A percentile compares a stretch with the other conserved stretches of the same genome.
These are phyloP conservation scores for Tuber umbilicatum DNA, from an alignment of 495 filamentous ascomycete species.

Conservation along the genomic window DNA sequence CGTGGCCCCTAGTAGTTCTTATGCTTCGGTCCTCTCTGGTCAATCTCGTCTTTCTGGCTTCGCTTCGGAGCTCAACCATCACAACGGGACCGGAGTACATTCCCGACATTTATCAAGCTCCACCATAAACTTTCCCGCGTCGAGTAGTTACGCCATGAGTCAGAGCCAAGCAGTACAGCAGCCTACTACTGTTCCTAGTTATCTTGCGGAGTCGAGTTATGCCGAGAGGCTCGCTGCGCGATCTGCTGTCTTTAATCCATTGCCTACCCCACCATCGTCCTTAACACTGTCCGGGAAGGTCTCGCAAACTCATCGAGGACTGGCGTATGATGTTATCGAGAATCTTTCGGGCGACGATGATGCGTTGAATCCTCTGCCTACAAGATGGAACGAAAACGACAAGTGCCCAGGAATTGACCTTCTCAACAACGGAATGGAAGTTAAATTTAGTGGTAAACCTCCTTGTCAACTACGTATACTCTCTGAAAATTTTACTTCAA, in stretches of 20 bases:
- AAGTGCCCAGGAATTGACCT: constrained; percentile 69
- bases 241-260: constrained; percentile 44
- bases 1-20: constrained; percentile 50
- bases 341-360: constrained; percentile 58
- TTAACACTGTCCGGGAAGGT: constrained; percentile 53
- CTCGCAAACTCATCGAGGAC: constrained; percentile 67
- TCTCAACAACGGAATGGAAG: constrained; percentile 65
- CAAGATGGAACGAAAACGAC: constrained; percentile 73
- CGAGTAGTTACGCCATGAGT: constrained; percentile 23
- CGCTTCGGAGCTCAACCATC: constrained; percentile 42
- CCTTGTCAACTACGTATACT: constrained; percentile 41
- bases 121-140: constrained; percentile 25
- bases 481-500: constrained; percentile 16
- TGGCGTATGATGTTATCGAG: constrained; percentile 82
- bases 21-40: constrained; percentile 76
- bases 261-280: constrained; percentile 57
- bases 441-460: constrained; percentile 56
- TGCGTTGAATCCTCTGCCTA: constrained; percentile 61
- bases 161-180: constrained; percentile 27
- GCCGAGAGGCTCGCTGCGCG: constrained; percentile 37
- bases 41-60: constrained; percentile 47
- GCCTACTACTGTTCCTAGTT: constrained; percentile 36
- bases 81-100: constrained; percentile 44
- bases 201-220: constrained; percentile 40
- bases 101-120: constrained; percentile 36